Evolutionary conservation across 2,329 filamentous ascomycete genomes (phyloP).

Genomic region (Grosmannia clavigera): DNA sequence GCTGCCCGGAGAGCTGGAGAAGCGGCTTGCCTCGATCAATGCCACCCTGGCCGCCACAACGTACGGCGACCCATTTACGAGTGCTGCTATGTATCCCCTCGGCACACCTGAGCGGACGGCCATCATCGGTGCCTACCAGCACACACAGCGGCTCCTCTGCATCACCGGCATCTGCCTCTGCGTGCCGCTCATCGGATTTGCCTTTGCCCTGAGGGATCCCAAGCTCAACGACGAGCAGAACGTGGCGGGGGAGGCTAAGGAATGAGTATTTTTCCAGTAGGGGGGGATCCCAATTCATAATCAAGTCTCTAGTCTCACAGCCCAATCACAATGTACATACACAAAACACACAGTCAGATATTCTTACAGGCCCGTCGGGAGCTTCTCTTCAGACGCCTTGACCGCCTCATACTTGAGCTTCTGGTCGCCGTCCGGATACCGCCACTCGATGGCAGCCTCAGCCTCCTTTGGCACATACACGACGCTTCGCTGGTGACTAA

Average conservation of each 20-base stretch:
- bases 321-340: neutral
- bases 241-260: slow-evolving; percentile 16
- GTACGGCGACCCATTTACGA: slow-evolving; percentile 24
- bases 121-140: slow-evolving; percentile 31
- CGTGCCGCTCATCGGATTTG: slow-evolving; percentile 33
- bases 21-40: slow-evolving; percentile 18
- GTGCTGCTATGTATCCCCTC: slow-evolving; percentile 23
- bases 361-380: neutral
- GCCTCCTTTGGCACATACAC: slow-evolving; percentile 19
- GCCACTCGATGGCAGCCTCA: neutral
- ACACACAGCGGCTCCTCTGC: slow-evolving; percentile 32
- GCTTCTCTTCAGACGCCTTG: neutral
- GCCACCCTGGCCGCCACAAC: slow-evolving; percentile 22
- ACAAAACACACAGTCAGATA: neutral
- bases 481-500: slow-evolving; percentile 27
- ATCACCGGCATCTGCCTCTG: slow-evolving; percentile 37
- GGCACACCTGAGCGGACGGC: slow-evolving; percentile 29
- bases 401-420: neutral
- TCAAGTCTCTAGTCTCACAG: neutral
- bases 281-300: neutral
- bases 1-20: slow-evolving; percentile 32
- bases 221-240: slow-evolving; percentile 33
- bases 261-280: neutral
- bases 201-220: slow-evolving; percentile 30
- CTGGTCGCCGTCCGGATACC: neutral